Evolutionary conservation across 352 stramenopile species (phyloP).

Genomic region (Discostella stelligera): DNA sequence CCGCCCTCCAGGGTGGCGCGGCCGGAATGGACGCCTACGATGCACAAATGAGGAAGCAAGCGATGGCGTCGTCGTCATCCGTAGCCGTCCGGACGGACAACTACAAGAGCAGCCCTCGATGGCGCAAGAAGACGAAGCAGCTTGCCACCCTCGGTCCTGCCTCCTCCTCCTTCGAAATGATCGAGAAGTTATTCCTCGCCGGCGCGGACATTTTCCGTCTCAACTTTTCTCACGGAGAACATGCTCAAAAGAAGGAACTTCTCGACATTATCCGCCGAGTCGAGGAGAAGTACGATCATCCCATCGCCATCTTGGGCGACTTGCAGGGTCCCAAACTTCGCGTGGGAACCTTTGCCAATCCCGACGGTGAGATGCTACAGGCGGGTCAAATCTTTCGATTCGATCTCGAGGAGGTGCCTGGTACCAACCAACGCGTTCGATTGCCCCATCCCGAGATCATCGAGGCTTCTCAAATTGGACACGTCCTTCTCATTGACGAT

Average conservation of each 20-base stretch:
- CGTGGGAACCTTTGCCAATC: slow-evolving; percentile 77
- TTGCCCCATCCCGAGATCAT: slow-evolving; percentile 87
- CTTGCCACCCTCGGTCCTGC: slow-evolving; percentile 85
- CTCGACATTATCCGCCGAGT: slow-evolving; percentile 78
- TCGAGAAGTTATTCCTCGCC: slow-evolving; percentile 87
- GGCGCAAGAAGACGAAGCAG: slow-evolving; percentile 84
- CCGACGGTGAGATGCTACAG: slow-evolving; percentile 65
- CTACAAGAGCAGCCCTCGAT: slow-evolving; percentile 71
- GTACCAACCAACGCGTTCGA: slow-evolving; percentile 81
- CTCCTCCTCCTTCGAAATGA: slow-evolving; percentile 83
- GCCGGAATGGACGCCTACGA: slow-evolving; percentile 44
- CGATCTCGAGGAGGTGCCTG: slow-evolving; percentile 82
- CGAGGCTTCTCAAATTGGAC: slow-evolving; percentile 75
- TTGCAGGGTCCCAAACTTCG: slow-evolving; percentile 86
- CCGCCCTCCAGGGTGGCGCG: background rate
- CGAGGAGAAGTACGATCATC: slow-evolving; percentile 86
- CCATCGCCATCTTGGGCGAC: slow-evolving; percentile 86
- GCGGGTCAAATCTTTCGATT: slow-evolving; percentile 83
- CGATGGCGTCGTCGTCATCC: background rate
- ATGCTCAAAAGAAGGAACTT: slow-evolving; percentile 87
- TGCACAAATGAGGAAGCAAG: slow-evolving; percentile 34
- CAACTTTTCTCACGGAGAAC: slow-evolving; percentile 86
- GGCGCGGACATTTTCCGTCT: slow-evolving; percentile 87
- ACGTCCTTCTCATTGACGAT: slow-evolving; percentile 86
- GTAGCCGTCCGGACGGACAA: slow-evolving; percentile 40